A percentile compares a stretch with the other conserved stretches of the same genome.
Evolutionary conservation across 768 basidiomycete genomes (phyloP).

Genomic region (Termitomyces sp.): DNA sequence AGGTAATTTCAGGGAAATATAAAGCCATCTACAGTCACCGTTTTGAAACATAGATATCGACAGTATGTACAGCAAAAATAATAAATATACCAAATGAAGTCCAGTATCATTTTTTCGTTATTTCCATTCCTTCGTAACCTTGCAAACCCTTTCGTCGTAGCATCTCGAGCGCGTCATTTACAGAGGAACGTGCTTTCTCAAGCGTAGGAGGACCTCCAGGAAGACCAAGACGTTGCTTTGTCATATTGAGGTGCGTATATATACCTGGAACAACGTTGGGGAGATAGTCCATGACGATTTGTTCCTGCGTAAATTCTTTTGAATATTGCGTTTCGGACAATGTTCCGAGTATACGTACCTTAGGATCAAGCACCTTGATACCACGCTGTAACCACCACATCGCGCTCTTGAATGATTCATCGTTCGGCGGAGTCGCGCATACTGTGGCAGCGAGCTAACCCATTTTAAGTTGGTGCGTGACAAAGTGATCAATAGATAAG

Average conservation of each 20-base stretch:
- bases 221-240: slow-evolving; percentile 72
- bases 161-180: slow-evolving; percentile 72
- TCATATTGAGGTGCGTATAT: slow-evolving; percentile 68
- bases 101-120: slow-evolving; percentile 10
- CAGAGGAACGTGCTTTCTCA: slow-evolving; percentile 57
- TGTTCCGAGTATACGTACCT: slow-evolving; percentile 32
- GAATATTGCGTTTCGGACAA: not conserved
- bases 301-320: slow-evolving; percentile 46
- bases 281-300: slow-evolving; percentile 76
- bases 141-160: slow-evolving; percentile 42
- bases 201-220: slow-evolving; percentile 63
- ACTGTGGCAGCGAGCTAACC: slow-evolving; percentile 65
- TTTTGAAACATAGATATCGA: not conserved
- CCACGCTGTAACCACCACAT: slow-evolving; percentile 87
- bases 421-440: slow-evolving; percentile 68
- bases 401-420: slow-evolving; percentile 76
- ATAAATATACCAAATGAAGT: not conserved
- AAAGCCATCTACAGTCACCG: not conserved
- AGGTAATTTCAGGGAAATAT: no score
- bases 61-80: not conserved
- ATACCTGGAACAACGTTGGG: slow-evolving; percentile 78
- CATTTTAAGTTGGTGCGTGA: slow-evolving; percentile 1
- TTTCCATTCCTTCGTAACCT: slow-evolving; percentile 15
- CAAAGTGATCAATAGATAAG: not conserved
- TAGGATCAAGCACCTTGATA: slow-evolving; percentile 63